Evolutionary conservation across 345 rosid genomes (phyloP), one percentile per base, ranked within the genome.

Genomic region (Sonneratia caseolaris): DNA sequence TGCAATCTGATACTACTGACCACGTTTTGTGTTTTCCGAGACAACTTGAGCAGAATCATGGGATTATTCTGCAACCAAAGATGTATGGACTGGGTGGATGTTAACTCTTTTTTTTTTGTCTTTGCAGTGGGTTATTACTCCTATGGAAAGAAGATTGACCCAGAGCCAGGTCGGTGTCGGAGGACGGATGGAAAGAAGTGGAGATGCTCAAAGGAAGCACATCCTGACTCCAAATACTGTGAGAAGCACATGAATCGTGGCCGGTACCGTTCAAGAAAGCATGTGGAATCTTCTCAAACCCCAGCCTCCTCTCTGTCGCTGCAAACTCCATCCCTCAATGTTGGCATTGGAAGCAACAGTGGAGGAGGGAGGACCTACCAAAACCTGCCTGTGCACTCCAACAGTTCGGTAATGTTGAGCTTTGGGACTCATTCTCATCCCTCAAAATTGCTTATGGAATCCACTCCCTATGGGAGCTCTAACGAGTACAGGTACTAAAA

Each of bases 101-200:
- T 35, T 40, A 38, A 37, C 42, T 22, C 15, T 49, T 3, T 32
- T 68, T 61, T 24, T 35, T 5, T 66, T 64, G 19, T 71, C 42
- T 57, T 61, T 71, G 73, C 72, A 82, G 83, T 75, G 69, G 83
- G 79, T 36, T 78, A 80, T 75, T 78, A 74, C 68, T 79, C 82
- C 67, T 82, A 75, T 51, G 92, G 95, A 81, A 86, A 85, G 82
- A 87, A 87, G 81, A 47, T 86, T 47, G 97, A 91, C 81, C 89
- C 92, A 5, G 97, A 91, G 81, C 97, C 95, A 2, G 92, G 95
- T 53, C 81, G 97, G 75, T 91, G 97, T 64, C 82, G 91, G 72
- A 89, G 97, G 79, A 88, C 94, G 0, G 97, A 91, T 69, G 97
- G 97, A 14, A 91, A 91, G 87, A 91, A 91, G 77, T 91, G 97